phyloP scores from a whole-genome alignment of 805 yeast genomes.

The Sungouiella thailandica region DNA sequence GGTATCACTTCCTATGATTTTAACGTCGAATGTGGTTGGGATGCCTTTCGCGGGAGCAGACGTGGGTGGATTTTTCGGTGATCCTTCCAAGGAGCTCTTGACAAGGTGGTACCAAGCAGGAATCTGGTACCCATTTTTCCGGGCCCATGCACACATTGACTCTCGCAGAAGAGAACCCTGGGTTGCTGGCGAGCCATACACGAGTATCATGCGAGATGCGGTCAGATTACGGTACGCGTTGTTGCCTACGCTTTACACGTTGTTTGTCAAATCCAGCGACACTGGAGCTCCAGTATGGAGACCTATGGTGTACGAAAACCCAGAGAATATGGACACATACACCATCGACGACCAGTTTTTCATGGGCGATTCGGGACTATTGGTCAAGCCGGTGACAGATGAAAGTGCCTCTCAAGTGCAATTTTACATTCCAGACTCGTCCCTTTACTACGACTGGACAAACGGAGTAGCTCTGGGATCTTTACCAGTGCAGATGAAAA shows the following conservation, averaged over 20 bases:
- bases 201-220: slow-evolving; percentile 62
- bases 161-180: slow-evolving; percentile 91
- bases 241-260: slow-evolving; percentile 76
- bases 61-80: slow-evolving; percentile 94
- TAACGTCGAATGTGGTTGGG: slow-evolving; percentile 76
- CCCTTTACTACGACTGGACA: slow-evolving; percentile 52
- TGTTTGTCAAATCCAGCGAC: slow-evolving; percentile 58
- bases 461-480: slow-evolving; percentile 21
- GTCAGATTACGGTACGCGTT: slow-evolving; percentile 68
- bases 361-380: slow-evolving; percentile 62
- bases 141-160: slow-evolving; percentile 97
- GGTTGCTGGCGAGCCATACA: slow-evolving; percentile 72
- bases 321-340: slow-evolving; percentile 43
- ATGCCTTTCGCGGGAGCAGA: slow-evolving; percentile 95
- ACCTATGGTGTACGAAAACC: slow-evolving; percentile 59
- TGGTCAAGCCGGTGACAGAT: slow-evolving; percentile 76
- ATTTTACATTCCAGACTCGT: slow-evolving; percentile 50
- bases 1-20: slow-evolving; percentile 80
- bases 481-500: slow-evolving; percentile 1
- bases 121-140: slow-evolving; percentile 91
- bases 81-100: slow-evolving; percentile 76
- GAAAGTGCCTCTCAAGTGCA: slow-evolving; percentile 39
- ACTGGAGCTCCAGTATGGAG: slow-evolving; percentile 66
- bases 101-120: slow-evolving; percentile 97
- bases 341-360: slow-evolving; percentile 79